Conservation (phyloP, 2,329 filamentous ascomycete species). For the Colletotrichum godetiae region DNA sequence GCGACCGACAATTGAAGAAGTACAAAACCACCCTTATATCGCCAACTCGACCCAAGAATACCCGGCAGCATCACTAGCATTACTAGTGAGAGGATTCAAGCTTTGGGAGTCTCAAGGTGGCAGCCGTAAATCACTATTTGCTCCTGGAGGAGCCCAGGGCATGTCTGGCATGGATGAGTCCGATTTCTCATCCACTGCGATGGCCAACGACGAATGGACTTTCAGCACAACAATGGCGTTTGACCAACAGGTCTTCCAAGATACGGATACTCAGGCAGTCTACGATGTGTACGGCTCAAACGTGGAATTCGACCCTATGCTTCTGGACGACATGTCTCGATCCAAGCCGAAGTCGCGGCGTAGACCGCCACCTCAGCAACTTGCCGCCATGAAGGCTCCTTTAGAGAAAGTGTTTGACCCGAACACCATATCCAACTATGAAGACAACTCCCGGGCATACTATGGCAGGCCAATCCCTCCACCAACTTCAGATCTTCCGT, state of each 20-base stretch:
- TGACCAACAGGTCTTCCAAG: conserved; percentile 66
- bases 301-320: conserved; percentile 62
- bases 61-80: conserved; percentile 71
- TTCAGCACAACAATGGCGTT: conserved; percentile 75
- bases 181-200: conserved; percentile 55
- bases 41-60: conserved; percentile 70
- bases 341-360: conserved; percentile 62
- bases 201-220: conserved; percentile 73
- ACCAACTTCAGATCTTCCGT: conserved; percentile 65
- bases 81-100: conserved; percentile 78
- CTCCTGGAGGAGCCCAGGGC: conserved; percentile 67
- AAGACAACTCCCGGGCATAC: conserved; percentile 71
- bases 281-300: conserved; percentile 70
- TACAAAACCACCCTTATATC: conserved; percentile 78
- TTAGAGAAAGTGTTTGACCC: conserved; percentile 75
- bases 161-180: conserved; percentile 48
- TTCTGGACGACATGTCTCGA: conserved; percentile 60
- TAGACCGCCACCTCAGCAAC: conserved; percentile 66
- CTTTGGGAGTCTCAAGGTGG: conserved; percentile 82
- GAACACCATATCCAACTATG: conserved; percentile 72
- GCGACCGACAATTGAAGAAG: conserved; percentile 75
- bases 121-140: conserved; percentile 73
- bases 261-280: conserved; percentile 67
- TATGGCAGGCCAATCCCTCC: conserved; percentile 62
- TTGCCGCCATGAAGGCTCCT: conserved; percentile 68